Evolutionary conservation across 2,329 filamentous ascomycete species (phyloP), one percentile per base, ranked within the genome.

Genomic region (Alternaria angustiovoidea): DNA sequence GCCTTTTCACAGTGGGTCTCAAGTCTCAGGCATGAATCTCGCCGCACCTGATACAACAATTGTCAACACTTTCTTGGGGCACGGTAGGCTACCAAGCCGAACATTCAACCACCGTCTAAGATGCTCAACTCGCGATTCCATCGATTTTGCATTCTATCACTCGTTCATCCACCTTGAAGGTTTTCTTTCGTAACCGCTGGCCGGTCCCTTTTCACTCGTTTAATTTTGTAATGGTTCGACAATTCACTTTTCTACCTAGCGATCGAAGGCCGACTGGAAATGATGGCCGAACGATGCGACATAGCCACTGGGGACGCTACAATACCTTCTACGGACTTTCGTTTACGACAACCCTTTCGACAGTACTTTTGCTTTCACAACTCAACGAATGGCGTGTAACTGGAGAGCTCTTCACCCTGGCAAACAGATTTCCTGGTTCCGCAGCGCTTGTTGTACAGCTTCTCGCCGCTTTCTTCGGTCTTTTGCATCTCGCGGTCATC

Each of bases 301-400:
- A 70, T 49, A 62, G 60, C 20, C 69, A 74, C 42, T 74, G 70
- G 69, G 62, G 57, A 18, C 54, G 66, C 30, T 71, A 72, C 52
- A 72, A 69, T 43, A 71, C 67, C 5, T 73, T 74, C 61, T 72
- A 72, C 51, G 68, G 70, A 20, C 64, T 73, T 24, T 44, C 66
- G 2, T 51, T 73, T 26, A 73, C 72, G n/a, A 73, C 72, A 0
- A 54, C 61, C 11, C 55, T 73, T 61, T 36, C 32, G 32, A 36
- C 32, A 7, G 14, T 36, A 7, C 32, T 36, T 16, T 36, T 36
- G 32, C 32, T 36, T 6, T 12, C 32, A 12, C 32, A 72, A 32
- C 56, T 62, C 38, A 57, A 62, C 51, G 18, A 70, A 64, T 72
- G 68, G 67, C 62, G 68, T 12, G 65, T 66, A 20, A 68, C 70